These are phyloP conservation scores for Rhodotorula sphaerocarpa DNA, from an alignment of 768 basidiomycete species.

Conservation along the genomic window DNA sequence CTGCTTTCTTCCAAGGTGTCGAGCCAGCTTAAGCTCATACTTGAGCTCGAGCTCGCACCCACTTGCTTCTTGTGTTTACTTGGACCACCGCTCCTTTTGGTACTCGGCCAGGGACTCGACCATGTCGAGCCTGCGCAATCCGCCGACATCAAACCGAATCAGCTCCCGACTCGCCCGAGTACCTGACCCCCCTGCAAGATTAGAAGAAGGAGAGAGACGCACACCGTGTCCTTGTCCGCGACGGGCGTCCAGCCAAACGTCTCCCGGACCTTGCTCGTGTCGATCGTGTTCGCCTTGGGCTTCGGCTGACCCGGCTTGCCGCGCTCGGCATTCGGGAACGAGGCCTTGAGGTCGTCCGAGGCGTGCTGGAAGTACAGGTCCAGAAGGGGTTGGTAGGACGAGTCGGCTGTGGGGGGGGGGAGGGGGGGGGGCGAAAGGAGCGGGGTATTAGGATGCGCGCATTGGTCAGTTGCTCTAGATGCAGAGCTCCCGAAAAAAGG, in stretches of 20 bases:
- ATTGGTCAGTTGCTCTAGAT: too few species aligned
- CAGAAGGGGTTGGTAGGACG: slow-evolving; percentile 27
- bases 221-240: slow-evolving; percentile 18
- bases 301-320: slow-evolving; percentile 14
- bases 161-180: background rate
- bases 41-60: too few species aligned
- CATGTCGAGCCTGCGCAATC: slow-evolving; percentile 15
- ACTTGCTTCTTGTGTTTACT: background rate
- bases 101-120: slow-evolving; percentile 15
- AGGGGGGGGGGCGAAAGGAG: background rate
- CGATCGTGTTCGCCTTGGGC: slow-evolving; percentile 24
- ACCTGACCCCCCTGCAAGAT: background rate
- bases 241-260: slow-evolving; percentile 27
- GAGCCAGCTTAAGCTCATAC: too few species aligned
- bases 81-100: slow-evolving; percentile 15
- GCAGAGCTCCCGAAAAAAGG: background rate
- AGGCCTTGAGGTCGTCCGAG: background rate
- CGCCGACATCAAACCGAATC: too few species aligned
- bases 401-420: slow-evolving; percentile 1
- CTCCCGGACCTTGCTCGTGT: slow-evolving; percentile 12
- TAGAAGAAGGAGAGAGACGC: background rate
- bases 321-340: slow-evolving; percentile 17
- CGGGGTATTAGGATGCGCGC: background rate
- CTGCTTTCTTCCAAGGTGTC: too few species aligned
- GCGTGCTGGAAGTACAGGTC: slow-evolving; percentile 23